Percentiles rank a stretch among this genome's conserved stretches.
Conservation (phyloP, 176 grass and related monocot species). For the Aegilops speltoides region DNA sequence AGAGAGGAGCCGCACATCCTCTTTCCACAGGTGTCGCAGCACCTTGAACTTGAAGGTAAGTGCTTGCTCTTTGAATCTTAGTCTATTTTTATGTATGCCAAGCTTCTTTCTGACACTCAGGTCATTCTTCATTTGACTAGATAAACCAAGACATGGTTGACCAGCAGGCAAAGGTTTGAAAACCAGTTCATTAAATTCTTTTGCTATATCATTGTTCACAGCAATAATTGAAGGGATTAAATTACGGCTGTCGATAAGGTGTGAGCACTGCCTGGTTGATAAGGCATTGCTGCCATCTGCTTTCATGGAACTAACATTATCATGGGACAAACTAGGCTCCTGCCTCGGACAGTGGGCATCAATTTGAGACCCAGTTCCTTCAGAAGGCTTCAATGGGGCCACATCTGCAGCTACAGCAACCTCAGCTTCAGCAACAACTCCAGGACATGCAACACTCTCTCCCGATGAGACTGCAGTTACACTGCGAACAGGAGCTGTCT, state of each 20-base stretch:
- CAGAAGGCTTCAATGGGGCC: conserved; percentile 19
- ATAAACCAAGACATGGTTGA: conserved; percentile 39
- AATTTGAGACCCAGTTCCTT: conserved; percentile 10
- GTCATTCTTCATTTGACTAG: conserved; percentile 42
- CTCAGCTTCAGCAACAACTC: conserved; percentile 10
- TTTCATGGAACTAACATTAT: conserved; percentile 33
- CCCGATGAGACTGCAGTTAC: conserved; percentile 37
- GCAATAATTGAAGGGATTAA: conserved; percentile 47
- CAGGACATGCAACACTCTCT: conserved; percentile 37
- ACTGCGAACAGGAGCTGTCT: conserved; percentile 13
- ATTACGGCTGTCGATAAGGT: conserved; percentile 27
- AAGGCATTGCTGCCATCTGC: conserved; percentile 7
- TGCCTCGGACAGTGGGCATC: conserved; percentile 16
- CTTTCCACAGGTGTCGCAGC: conserved; percentile 76
- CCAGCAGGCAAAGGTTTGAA: conserved; percentile 39
- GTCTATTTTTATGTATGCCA: conserved; percentile 30
- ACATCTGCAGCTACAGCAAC: conserved; percentile 14
- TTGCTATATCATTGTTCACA: conserved; percentile 43
- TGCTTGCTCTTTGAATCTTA: conserved; percentile 70
- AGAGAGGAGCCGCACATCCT: conserved; percentile 72
- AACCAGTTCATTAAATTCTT: conserved; percentile 30
- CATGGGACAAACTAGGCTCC: conserved; percentile 29
- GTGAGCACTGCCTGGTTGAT: conserved; percentile 18
- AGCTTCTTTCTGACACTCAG: conserved; percentile 59
- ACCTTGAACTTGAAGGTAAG: conserved; percentile 87